Percentiles rank a stretch among this genome's conserved stretches.
phyloP scores from a whole-genome alignment of 768 basidiomycete species.

The Suillus brevipes region DNA sequence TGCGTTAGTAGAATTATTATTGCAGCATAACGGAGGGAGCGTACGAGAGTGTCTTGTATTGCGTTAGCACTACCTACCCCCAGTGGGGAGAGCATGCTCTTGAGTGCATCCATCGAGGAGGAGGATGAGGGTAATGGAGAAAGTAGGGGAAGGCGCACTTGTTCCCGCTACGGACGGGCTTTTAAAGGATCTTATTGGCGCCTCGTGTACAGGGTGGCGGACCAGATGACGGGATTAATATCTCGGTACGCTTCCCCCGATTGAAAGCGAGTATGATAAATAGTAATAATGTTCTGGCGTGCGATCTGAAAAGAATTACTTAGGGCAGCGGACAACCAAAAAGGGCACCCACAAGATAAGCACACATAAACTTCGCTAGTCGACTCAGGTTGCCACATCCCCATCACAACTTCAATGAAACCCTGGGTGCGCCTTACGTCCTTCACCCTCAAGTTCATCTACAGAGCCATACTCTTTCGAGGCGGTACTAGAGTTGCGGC shows the following conservation, averaged over 20 bases:
- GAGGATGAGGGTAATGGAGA: conserved; percentile 9
- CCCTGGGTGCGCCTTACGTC: conserved; percentile 6
- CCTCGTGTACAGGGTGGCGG: conserved; percentile 38
- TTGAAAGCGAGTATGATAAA: conserved; percentile 22
- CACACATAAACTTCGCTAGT: conserved; percentile 6
- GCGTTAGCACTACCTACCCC: conserved; percentile 61
- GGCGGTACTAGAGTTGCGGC: neutral
- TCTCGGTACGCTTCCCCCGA: conserved; percentile 30
- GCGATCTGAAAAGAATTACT: conserved; percentile 18
- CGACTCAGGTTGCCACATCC: neutral
- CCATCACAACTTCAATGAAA: conserved; percentile 5
- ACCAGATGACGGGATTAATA: conserved; percentile 30
- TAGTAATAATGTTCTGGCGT: conserved; percentile 21
- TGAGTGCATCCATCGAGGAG: conserved; percentile 63
- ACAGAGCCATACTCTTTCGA: neutral
- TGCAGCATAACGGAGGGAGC: conserved; percentile 20
- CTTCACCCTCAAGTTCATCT: conserved; percentile 1
- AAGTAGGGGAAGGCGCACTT: conserved; percentile 36
- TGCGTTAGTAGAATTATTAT: neutral
- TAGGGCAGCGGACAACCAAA: conserved; percentile 21
- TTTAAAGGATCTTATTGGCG: conserved; percentile 34
- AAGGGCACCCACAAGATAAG: conserved; percentile 14
- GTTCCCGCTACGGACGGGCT: conserved; percentile 35
- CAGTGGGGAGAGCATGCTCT: conserved; percentile 69
- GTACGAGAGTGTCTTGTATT: conserved; percentile 77